phyloP scores from a whole-genome alignment of 2,329 filamentous ascomycete species.

The Ophiostoma himal-ulmi region DNA sequence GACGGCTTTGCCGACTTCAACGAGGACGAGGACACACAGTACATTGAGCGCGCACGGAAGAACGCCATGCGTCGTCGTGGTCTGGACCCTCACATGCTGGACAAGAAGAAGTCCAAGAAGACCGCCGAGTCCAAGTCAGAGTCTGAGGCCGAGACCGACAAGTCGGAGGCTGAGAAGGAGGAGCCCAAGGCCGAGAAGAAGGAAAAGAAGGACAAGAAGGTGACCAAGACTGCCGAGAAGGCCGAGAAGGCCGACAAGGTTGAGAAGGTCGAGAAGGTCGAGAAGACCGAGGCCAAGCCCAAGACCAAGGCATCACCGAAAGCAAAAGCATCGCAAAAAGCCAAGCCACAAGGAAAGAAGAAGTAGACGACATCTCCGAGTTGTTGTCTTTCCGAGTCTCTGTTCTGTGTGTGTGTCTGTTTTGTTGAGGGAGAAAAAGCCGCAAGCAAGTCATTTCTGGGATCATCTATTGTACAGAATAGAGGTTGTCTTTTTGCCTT shows the following conservation, averaged over 20 bases:
- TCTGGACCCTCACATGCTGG: conserved; percentile 60
- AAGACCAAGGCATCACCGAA: conserved; percentile 23
- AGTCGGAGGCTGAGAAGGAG: conserved; percentile 25
- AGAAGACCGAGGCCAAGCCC: conserved; percentile 17
- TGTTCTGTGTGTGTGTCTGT: not conserved
- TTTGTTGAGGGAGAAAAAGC: not conserved
- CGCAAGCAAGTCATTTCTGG: conserved; percentile 2
- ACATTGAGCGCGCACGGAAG: conserved; percentile 67
- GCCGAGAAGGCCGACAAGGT: conserved; percentile 16
- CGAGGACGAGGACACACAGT: conserved; percentile 64
- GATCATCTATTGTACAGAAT: conserved; percentile 5
- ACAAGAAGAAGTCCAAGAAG: conserved; percentile 30
- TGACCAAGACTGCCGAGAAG: conserved; percentile 32
- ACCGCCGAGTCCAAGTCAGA: conserved; percentile 14
- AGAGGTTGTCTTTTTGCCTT: not conserved
- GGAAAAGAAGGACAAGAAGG: conserved; percentile 22
- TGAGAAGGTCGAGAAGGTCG: conserved; percentile 16
- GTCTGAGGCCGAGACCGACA: conserved; percentile 18
- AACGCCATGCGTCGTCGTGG: conserved; percentile 70
- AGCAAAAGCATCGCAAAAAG: conserved; percentile 19
- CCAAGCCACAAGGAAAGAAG: conserved; percentile 17
- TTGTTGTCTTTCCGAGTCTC: not conserved
- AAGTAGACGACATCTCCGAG: not conserved
- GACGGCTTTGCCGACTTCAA: conserved; percentile 65
- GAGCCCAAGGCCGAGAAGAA: conserved; percentile 22